Percentiles rank a stretch among this genome's conserved stretches.
phyloP scores from a whole-genome alignment of 345 rosid genomes.

The Balakata baccata region DNA sequence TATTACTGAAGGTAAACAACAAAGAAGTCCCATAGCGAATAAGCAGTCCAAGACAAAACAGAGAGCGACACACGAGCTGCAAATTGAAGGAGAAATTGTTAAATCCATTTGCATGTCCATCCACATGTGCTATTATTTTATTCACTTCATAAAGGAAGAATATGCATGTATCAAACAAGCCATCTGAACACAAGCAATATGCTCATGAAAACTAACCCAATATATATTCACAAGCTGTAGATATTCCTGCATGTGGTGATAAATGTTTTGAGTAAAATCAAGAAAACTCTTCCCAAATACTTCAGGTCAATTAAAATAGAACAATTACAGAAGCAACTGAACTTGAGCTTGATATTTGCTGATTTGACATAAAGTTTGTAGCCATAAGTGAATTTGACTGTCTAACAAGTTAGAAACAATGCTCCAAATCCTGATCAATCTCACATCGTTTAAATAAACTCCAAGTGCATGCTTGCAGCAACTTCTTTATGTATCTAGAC shows the following conservation, averaged over 20 bases:
- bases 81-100: background rate
- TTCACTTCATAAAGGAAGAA: background rate
- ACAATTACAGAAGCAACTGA: background rate
- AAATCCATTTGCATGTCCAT: background rate
- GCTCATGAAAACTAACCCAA: background rate
- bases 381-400: background rate
- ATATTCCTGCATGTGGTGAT: background rate
- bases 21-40: slow-evolving; percentile 87
- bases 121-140: background rate
- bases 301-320: background rate
- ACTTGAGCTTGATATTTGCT: background rate
- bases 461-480: background rate
- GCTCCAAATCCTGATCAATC: background rate
- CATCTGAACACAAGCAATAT: background rate
- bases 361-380: background rate
- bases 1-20: slow-evolving; percentile 46
- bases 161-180: background rate
- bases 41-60: slow-evolving; percentile 95
- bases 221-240: background rate
- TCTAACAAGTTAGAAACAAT: background rate
- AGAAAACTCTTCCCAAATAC: background rate
- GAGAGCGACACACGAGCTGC: slow-evolving; percentile 85
- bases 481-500: background rate
- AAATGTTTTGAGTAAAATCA: background rate
- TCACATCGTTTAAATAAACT: background rate